Evolutionary conservation across 1,284 basidiomycete species (phyloP).

Genomic region (Pseudozyma sp.): DNA sequence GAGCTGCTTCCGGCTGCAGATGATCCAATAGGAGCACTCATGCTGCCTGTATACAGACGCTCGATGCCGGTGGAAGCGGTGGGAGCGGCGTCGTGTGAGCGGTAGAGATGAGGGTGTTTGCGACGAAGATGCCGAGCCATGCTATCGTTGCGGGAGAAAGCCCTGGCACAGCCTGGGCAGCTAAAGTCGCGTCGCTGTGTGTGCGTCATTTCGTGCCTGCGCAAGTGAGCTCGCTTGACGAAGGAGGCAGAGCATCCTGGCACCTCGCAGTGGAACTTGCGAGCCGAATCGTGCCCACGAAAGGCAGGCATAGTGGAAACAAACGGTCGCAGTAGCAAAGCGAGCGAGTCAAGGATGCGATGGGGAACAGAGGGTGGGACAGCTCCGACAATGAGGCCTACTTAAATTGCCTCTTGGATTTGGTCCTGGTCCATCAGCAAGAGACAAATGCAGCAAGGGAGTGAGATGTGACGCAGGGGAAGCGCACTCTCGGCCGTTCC

Average conservation of each 20-base stretch:
- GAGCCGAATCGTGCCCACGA: constrained; percentile 32
- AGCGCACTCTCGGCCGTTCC: constrained; percentile 1
- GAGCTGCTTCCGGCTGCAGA: constrained; percentile 6
- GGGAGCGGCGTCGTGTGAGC: constrained; percentile 12
- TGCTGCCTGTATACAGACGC: constrained; percentile 15
- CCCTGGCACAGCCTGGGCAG: constrained; percentile 35
- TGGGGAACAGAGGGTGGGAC: constrained; percentile 20
- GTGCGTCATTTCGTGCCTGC: constrained; percentile 51
- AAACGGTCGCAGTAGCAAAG: neutral
- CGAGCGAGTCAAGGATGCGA: neutral
- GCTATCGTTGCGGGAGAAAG: constrained; percentile 49
- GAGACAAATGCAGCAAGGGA: neutral
- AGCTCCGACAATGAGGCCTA: neutral
- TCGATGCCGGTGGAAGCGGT: constrained; percentile 2
- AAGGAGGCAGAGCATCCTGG: constrained; percentile 46
- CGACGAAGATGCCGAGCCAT: constrained; percentile 45
- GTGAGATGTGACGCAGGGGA: neutral
- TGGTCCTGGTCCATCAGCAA: neutral
- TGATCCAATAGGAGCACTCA: neutral
- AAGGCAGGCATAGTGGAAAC: constrained; percentile 31
- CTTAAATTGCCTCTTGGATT: constrained; percentile 2
- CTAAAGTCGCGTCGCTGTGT: constrained; percentile 40
- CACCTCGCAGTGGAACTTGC: constrained; percentile 39
- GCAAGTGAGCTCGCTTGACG: constrained; percentile 46
- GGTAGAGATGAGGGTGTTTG: constrained; percentile 44